These are phyloP conservation scores for Morella rubra DNA, from an alignment of 306 rosid species.

Conservation along the genomic window DNA sequence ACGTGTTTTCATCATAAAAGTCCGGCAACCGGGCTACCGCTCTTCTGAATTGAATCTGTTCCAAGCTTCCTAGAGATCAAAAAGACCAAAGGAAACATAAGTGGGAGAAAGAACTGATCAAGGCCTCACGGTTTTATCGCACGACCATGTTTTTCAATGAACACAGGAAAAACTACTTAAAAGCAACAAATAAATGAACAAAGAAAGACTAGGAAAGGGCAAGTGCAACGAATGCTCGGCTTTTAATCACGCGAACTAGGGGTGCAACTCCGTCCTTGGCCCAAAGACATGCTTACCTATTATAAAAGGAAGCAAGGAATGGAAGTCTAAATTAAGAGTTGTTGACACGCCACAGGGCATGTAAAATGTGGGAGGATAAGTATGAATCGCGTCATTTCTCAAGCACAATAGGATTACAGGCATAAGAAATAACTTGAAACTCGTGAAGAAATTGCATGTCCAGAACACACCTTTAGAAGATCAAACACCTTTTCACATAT, in stretches of 20 bases:
- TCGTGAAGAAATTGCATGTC: conserved; percentile 8
- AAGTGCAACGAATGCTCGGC: neutral
- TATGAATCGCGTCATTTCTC: neutral
- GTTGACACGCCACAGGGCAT: too few species aligned
- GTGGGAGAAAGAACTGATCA: neutral
- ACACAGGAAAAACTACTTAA: too few species aligned
- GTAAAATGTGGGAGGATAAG: neutral
- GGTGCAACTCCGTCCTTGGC: neutral
- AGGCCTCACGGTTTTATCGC: neutral
- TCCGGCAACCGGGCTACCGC: conserved; percentile 41
- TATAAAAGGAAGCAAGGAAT: neutral
- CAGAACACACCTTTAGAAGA: conserved; percentile 75
- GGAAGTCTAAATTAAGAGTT: neutral
- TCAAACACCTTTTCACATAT: conserved; percentile 92
- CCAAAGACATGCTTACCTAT: neutral
- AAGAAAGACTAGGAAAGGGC: neutral
- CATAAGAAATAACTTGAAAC: neutral
- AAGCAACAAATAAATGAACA: neutral
- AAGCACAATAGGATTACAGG: neutral
- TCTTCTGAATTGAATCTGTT: conserved; percentile 94
- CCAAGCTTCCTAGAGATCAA: conserved; percentile 83
- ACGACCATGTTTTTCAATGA: neutral
- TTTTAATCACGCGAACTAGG: neutral
- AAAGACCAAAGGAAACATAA: neutral
- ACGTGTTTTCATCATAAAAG: conserved; percentile 5